Base-by-base conservation (phyloP, 441 rosid species). In the Raphanus hybrid region DNA sequence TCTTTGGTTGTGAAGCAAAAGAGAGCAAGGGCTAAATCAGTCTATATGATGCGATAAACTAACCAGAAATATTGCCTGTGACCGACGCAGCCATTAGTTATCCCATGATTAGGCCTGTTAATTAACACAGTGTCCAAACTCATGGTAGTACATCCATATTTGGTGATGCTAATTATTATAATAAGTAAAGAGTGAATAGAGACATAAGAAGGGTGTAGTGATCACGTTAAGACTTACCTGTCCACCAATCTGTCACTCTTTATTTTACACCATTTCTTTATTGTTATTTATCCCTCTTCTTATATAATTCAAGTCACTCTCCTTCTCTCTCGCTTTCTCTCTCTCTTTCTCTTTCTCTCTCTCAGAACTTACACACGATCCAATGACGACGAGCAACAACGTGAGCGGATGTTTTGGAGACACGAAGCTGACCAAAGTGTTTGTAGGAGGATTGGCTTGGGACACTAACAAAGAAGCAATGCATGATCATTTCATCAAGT, bases 371-470 rank as follows among this genome's bases (percentile, higher is more conserved):
- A 70, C 84, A 75, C 81, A 72, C 71, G 81, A 77, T 69, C 67
- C 67, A 70, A 73, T 81, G 84, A 83, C 82, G 84, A 88, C 86
- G 92, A 85, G 72, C 82, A 78, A 66, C 84, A 74, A 76, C 75
- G 80, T 71, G 73, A 74, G 48, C 29, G 93, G 90, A 43, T 88
- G 82, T 77, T 91, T 92, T 7, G 96, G 94, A 1, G 97, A 94
- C 82, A 90, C 99, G 3, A 92, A 93, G 29, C 84, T 92, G 73
- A 94, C 99, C 70, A 94, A 94, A 82, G 93, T 94, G 70, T 94
- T 94, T 75, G 94, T 94, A 1, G 99, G 99, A 50, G 99, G 99
- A 6, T 83, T 94, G 55, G 97, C 99, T 14, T 92, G 97, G 99
- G 99, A 94, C 74, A 92, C 96, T 2, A 91, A 91, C 1, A 92